A percentile compares a stretch with the other conserved stretches of the same genome.
These are phyloP conservation scores for Trebouxia sp. DNA, from an alignment of 139 green algal genomes.

Conservation along the genomic window DNA sequence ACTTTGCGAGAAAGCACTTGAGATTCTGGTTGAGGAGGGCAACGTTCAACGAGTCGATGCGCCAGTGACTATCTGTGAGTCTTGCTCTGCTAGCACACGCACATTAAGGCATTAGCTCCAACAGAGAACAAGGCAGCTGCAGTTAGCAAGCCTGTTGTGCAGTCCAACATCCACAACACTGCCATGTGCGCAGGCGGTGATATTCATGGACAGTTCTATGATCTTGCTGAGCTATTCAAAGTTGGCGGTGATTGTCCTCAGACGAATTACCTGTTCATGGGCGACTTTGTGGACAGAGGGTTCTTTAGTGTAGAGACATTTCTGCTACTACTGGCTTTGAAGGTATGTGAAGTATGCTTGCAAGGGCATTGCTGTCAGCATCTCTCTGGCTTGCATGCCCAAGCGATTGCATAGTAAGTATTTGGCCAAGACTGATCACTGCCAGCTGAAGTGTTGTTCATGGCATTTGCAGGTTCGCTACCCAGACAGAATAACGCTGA, in stretches of 20 bases:
- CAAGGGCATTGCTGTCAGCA: background rate
- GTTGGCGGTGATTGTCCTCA: conserved; percentile 95
- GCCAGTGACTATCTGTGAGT: conserved; percentile 93
- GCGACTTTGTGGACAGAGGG: conserved; percentile 98
- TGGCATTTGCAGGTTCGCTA: conserved; percentile 73
- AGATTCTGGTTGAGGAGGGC: conserved; percentile 86
- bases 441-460: no score
- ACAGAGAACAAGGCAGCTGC: no score
- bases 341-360: conserved; percentile 75
- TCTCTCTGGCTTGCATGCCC: no score
- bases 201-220: conserved; percentile 97
- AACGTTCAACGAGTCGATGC: conserved; percentile 97
- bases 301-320: conserved; percentile 99
- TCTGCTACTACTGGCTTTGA: conserved; percentile 95
- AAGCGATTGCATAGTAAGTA: no score
- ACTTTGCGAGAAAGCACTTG: conserved; percentile 78
- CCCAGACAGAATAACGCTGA: conserved; percentile 93
- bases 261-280: conserved; percentile 99
- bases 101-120: no score
- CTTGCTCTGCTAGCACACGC: no score
- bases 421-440: no score
- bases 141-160: background rate
- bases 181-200: conserved; percentile 72
- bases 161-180: background rate
- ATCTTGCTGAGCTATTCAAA: conserved; percentile 98